Base-by-base conservation (phyloP, 2,329 filamentous ascomycete genomes). In the Oidium heveae region DNA sequence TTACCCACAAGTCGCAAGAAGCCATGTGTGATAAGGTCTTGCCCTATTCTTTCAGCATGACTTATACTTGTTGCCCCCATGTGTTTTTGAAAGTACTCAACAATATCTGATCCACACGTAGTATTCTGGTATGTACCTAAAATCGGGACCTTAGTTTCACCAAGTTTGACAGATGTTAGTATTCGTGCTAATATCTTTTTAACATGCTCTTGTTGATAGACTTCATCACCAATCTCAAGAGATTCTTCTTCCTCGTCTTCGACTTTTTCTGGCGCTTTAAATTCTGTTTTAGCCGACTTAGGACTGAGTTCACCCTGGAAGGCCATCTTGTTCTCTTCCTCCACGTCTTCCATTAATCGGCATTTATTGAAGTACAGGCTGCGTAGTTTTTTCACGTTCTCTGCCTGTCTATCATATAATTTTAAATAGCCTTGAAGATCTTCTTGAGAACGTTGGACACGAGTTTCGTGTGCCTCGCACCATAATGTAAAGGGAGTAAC, bases 341-440 rank as follows among this genome's bases (percentile, higher is more conserved):
- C 91, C 57, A 96, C 71, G 65, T 98, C 91, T 66, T 98, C 93
- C 7, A 96, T 83, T 58, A 95, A 72, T 52, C 93, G 82, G 67
- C 91, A 98, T 70, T 96, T 98, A 73, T 96, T 98, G 75, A 96
- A 96, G 70, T 98, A 98, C 62, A 86, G 84, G 68, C 85, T 94
- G 59, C 91, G 80, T 62, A 95, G 77, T 70, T 96, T 96, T 74
- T 87, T 86, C 58, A 94, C 86, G 20, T 76, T 68, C 58, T 98
- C 91, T 56, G 84, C 82, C 68, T 98, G 93, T 61, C 84, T 85
- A 66, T 94, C 86, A 67, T 96, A 87, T 58, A 84, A 77, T 72
- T 94, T 95, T 69, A 96, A 88, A 56, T 86, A 84, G 51, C 74
- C 70, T 68, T 96, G 89, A 22, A 98, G 76, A 63, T 95, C 88